A percentile compares a stretch with the other conserved stretches of the same genome.
Evolutionary conservation across 2,329 filamentous ascomycete genomes (phyloP).

Genomic region (Calonectria henricotiae): DNA sequence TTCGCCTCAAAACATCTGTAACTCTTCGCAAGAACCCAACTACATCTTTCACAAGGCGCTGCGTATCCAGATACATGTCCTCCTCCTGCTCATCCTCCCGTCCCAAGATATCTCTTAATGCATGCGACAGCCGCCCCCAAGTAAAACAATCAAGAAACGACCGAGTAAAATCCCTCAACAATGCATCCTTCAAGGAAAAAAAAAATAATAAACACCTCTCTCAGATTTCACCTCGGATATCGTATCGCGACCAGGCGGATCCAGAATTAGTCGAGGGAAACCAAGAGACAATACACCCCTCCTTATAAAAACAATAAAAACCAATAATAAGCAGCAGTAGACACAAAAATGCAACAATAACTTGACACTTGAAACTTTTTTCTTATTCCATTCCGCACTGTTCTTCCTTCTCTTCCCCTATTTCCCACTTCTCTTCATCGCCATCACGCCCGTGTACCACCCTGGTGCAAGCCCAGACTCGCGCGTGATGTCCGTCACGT

Average conservation of each 20-base stretch:
- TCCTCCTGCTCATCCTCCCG: constrained; percentile 5
- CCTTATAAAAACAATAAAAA: constrained; percentile 36
- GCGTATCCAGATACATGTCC: constrained; percentile 39
- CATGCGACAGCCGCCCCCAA: constrained; percentile 34
- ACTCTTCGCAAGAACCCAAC: constrained; percentile 3
- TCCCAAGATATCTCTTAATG: constrained; percentile 39
- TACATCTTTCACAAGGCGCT: constrained; percentile 32
- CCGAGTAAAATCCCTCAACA: constrained; percentile 38
- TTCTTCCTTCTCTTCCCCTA: constrained; percentile 36
- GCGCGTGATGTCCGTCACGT: constrained; percentile 53
- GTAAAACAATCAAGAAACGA: constrained; percentile 29
- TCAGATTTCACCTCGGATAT: constrained; percentile 35
- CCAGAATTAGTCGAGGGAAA: constrained; percentile 49
- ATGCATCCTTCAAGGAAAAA: constrained; percentile 33
- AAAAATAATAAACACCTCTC: constrained; percentile 32
- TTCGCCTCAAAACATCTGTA: constrained; percentile 8
- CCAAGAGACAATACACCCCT: constrained; percentile 37
- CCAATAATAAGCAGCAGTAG: constrained; percentile 38
- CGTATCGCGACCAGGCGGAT: constrained; percentile 49
- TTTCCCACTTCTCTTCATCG: constrained; percentile 37
- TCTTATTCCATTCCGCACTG: constrained; percentile 51
- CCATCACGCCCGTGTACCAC: constrained; percentile 43
- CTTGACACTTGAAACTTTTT: constrained; percentile 50
- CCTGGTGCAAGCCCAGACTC: constrained; percentile 44
- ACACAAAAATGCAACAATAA: constrained; percentile 45